A percentile compares a stretch with the other conserved stretches of the same genome.
phyloP scores from a whole-genome alignment of 2,329 filamentous ascomycete species.

The Pseudogymnoascus sp. region DNA sequence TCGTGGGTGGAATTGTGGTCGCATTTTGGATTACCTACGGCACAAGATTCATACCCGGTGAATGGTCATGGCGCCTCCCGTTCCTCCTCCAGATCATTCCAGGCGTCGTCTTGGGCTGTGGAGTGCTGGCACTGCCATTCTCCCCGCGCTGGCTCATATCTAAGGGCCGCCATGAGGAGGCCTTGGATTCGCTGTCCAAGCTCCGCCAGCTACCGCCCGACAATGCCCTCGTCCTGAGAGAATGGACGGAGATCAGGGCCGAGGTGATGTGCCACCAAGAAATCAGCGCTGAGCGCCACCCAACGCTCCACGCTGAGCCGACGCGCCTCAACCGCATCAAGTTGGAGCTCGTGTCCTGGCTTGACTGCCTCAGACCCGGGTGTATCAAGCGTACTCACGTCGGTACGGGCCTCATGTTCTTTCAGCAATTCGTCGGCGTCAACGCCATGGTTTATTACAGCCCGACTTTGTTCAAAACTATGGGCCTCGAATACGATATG shows the following conservation, averaged over 20 bases:
- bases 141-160: conserved; percentile 50
- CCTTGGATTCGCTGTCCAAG: conserved; percentile 41
- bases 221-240: conserved; percentile 45
- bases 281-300: conserved; percentile 36
- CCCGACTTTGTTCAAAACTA: conserved; percentile 50
- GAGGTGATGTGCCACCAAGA: conserved; percentile 48
- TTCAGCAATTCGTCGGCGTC: conserved; percentile 50
- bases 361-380: conserved; percentile 44
- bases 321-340: conserved; percentile 34
- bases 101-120: conserved; percentile 31
- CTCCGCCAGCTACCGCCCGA: conserved; percentile 43
- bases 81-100: conserved; percentile 27
- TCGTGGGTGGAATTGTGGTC: conserved; percentile 39
- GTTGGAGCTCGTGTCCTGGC: conserved; percentile 43
- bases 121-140: conserved; percentile 44
- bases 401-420: conserved; percentile 50
- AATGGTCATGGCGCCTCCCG: conserved; percentile 32
- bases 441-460: conserved; percentile 56
- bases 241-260: conserved; percentile 44
- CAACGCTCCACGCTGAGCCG: conserved; percentile 30
- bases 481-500: conserved; percentile 39
- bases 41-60: conserved; percentile 33
- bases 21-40: conserved; percentile 40
- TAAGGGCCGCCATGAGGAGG: conserved; percentile 43
- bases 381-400: conserved; percentile 46